Conservation (phyloP, 2,329 filamentous ascomycete species). For the Alternaria longipes region DNA sequence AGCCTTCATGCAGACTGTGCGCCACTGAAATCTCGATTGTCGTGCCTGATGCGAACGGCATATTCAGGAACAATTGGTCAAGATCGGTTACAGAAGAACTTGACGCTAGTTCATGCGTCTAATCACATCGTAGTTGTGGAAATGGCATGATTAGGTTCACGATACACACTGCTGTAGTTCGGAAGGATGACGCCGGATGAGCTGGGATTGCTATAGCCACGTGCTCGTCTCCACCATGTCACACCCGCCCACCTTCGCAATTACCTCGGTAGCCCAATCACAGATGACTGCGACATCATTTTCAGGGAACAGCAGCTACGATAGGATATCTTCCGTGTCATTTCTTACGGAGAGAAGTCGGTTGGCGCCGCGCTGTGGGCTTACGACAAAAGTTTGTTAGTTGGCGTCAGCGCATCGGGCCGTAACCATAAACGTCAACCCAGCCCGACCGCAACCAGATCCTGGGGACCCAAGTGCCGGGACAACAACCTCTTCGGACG, state of each 20-base stretch:
- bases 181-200: slow-evolving; percentile 7
- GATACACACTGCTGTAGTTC: neutral
- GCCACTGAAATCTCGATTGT: neutral
- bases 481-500: neutral
- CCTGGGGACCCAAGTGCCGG: neutral
- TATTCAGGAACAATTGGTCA: neutral
- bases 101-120: slow-evolving; percentile 1
- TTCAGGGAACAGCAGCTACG: neutral
- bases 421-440: slow-evolving; percentile 11
- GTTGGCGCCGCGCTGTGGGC: slow-evolving; percentile 7
- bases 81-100: slow-evolving; percentile 2
- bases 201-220: slow-evolving; percentile 3
- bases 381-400: slow-evolving; percentile 5
- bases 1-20: slow-evolving; percentile 4
- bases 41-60: neutral
- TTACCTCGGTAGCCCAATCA: slow-evolving; percentile 3
- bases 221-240: slow-evolving; percentile 2
- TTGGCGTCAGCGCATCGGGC: slow-evolving; percentile 17
- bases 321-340: slow-evolving; percentile 4
- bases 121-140: slow-evolving; percentile 9
- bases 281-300: neutral
- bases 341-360: neutral
- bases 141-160: neutral
- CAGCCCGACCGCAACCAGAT: slow-evolving; percentile 8
- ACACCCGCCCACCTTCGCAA: neutral